phyloP scores from a whole-genome alignment of 2,329 filamentous ascomycete species.

The Diaporthe longicolla region DNA sequence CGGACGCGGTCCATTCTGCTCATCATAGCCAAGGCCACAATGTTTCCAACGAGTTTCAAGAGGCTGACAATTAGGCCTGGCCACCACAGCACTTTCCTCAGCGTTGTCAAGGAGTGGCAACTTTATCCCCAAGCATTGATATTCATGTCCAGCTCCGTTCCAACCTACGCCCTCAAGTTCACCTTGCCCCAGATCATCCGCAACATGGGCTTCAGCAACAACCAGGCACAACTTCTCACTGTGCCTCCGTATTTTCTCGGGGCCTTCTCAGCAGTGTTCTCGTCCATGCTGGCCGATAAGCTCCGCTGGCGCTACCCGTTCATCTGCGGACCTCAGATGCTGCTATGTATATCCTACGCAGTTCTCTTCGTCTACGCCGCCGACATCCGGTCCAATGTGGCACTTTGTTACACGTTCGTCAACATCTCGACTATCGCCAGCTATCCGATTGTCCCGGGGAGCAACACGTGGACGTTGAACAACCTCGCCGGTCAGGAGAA shows the following conservation, averaged over 20 bases:
- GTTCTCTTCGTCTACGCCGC: constrained; percentile 68
- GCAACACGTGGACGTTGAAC: constrained; percentile 77
- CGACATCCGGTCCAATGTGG: constrained; percentile 61
- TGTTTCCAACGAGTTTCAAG: neutral
- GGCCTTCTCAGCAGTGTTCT: constrained; percentile 71
- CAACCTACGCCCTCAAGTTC: constrained; percentile 45
- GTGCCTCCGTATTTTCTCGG: constrained; percentile 61
- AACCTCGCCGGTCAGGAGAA: constrained; percentile 66
- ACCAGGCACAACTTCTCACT: constrained; percentile 2
- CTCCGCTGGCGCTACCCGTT: constrained; percentile 75
- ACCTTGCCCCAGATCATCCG: constrained; percentile 64
- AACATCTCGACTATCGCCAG: constrained; percentile 70
- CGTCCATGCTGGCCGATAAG: constrained; percentile 77
- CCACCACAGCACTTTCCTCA: constrained; percentile 45
- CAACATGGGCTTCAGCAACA: constrained; percentile 65
- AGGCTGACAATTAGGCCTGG: neutral
- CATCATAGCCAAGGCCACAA: neutral
- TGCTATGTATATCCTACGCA: constrained; percentile 75
- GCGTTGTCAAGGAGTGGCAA: constrained; percentile 63
- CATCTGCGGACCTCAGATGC: constrained; percentile 71
- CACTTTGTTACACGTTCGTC: constrained; percentile 71
- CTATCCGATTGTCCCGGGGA: constrained; percentile 75
- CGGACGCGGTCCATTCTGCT: neutral
- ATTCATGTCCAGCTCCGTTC: constrained; percentile 60
- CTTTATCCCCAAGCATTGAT: constrained; percentile 58